Evolutionary conservation across 768 basidiomycete genomes (phyloP), one percentile per base, ranked within the genome.

Genomic region (Podaxis carcinomalis): DNA sequence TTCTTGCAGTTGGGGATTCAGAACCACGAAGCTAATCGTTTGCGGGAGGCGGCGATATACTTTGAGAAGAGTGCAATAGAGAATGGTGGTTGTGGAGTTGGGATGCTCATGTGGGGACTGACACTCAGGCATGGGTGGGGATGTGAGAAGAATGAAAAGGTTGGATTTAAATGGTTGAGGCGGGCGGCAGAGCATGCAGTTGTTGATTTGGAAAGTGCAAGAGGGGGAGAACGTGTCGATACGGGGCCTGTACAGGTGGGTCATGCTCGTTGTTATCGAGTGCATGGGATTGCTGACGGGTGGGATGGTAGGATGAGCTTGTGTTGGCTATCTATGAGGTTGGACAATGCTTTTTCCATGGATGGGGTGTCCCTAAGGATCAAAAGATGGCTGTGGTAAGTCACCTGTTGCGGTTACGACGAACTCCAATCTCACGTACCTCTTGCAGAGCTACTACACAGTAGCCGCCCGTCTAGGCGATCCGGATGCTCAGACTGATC

Each of bases 101-200:
- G 94, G 16, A 95, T 94, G 92, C 73, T 95, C 62, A 93, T 96
- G 90, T 95, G 90, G 83, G 94, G 93, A 0, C 75, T 96, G 44
- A 78, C 92, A 32, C 75, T 94, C 67, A 78, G 93, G 55, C 91
- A 93, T 70, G 93, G 93, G 1, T 96, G 94, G 93, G 94, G 93
- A 2, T 86, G 87, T 65, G 74, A 80, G 69, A 87, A 89, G 80
- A 85, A 93, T 66, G 92, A 94, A 72, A 84, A 81, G 71, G 73
- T 77, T 40, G 93, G 85, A 7, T 95, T 95, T 74, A 83, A 82
- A 68, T 95, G 92, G 91, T 73, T 96, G 64, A 80, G 84, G 62
- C 83, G 83, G 62, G 93, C 94, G 3, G 93, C 93, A 6, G 92
- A 95, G 72, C 75, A 77, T 52, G 92, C 93, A 4, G 86, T 93